Conservation (phyloP, 108 stramenopile species). For the Seminavis robusta region DNA sequence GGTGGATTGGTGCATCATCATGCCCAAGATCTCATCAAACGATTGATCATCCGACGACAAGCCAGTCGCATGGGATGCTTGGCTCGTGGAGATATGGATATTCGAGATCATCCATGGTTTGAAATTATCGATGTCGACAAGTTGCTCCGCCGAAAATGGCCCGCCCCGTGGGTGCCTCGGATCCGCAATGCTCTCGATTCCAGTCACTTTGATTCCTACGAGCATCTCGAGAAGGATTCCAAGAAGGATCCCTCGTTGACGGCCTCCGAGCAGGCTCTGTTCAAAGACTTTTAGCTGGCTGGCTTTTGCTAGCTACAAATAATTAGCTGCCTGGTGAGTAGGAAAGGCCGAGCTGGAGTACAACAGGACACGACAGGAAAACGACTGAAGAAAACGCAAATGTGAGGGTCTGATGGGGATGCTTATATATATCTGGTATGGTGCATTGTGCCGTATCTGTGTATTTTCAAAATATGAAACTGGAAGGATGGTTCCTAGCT, state of each 20-base stretch:
- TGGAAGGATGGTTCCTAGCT: too few species aligned
- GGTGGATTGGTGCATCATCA: slow-evolving; percentile 23
- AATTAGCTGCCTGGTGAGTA: too few species aligned
- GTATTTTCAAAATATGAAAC: too few species aligned
- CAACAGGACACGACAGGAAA: too few species aligned
- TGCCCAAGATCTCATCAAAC: slow-evolving; percentile 63
- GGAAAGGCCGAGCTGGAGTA: too few species aligned
- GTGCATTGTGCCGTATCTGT: too few species aligned
- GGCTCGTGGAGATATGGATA: slow-evolving; percentile 65
- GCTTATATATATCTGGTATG: too few species aligned
- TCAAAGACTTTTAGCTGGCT: slow-evolving; percentile 25
- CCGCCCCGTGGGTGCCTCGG: slow-evolving; percentile 91
- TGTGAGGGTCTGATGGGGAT: too few species aligned
- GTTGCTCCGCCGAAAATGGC: slow-evolving; percentile 56
- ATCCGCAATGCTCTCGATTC: slow-evolving; percentile 83
- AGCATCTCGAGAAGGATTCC: not conserved
- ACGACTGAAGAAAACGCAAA: too few species aligned
- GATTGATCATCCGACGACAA: slow-evolving; percentile 57
- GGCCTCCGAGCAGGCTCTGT: slow-evolving; percentile 13
- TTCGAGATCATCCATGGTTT: slow-evolving; percentile 81
- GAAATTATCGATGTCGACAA: slow-evolving; percentile 55
- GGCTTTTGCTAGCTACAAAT: too few species aligned
- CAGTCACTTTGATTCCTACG: slow-evolving; percentile 83
- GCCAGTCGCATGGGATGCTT: slow-evolving; percentile 72
- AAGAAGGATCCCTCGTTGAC: not conserved